Percentiles rank a stretch among this genome's conserved stretches.
Evolutionary conservation across 257 asterid genomes (phyloP).

Genomic region (Capsicum chinense): DNA sequence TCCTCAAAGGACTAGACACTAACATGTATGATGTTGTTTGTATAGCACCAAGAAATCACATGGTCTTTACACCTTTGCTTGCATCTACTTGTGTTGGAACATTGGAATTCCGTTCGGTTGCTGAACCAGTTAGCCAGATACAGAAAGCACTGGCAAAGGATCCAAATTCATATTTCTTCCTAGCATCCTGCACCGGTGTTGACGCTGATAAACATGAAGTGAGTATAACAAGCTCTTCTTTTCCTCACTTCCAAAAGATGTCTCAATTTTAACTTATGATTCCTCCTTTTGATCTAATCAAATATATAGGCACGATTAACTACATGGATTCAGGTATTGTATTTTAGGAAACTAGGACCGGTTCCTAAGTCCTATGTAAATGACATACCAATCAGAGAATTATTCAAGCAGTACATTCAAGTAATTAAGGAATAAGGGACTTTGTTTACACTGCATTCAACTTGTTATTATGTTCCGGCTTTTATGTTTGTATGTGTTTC

Average conservation of each 20-base stretch:
- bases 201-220: slow-evolving; percentile 78
- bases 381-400: background rate
- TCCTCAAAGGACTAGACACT: slow-evolving; percentile 85
- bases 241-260: background rate
- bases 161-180: slow-evolving; percentile 83
- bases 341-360: background rate
- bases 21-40: slow-evolving; percentile 79
- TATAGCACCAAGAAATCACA: slow-evolving; percentile 92
- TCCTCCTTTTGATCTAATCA: background rate
- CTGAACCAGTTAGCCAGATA: slow-evolving; percentile 91
- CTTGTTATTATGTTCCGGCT: background rate
- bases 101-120: slow-evolving; percentile 86
- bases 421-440: background rate
- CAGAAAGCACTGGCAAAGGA: slow-evolving; percentile 84
- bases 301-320: background rate
- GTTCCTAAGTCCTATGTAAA: background rate
- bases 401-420: background rate
- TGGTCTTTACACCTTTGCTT: slow-evolving; percentile 95
- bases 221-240: slow-evolving; percentile 35
- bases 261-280: slow-evolving; percentile 2
- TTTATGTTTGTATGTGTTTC: background rate
- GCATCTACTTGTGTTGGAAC: slow-evolving; percentile 99
- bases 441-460: slow-evolving; percentile 21
- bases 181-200: slow-evolving; percentile 74
- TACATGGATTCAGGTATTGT: background rate